Percentiles rank a stretch among this genome's conserved stretches.
Conservation (phyloP, 2,329 filamentous ascomycete species). For the Venturia asperata region DNA sequence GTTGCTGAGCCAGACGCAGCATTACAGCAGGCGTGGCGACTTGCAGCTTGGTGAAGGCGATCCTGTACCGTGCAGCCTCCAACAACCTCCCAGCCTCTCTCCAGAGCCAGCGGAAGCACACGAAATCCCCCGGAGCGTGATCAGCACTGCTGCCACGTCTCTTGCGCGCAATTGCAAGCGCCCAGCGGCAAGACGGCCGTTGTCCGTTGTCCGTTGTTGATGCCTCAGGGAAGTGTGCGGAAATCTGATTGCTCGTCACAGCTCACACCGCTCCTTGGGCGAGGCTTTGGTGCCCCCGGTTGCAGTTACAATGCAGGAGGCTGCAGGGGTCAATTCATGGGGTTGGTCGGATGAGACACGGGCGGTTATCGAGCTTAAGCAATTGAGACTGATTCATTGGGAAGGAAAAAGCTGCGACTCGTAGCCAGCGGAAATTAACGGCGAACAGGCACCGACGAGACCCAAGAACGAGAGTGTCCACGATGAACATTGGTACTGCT, state of each 20-base stretch:
- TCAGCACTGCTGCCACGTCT: conserved; percentile 6
- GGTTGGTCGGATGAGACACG: conserved; percentile 8
- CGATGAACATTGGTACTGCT: background rate
- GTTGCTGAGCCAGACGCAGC: background rate
- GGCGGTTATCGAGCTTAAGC: background rate
- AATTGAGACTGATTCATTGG: background rate
- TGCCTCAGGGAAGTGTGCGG: conserved; percentile 6
- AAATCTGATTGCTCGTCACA: background rate
- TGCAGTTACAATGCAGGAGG: conserved; percentile 2
- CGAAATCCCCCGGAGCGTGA: background rate
- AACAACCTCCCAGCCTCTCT: background rate
- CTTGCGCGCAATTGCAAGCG: conserved; percentile 9
- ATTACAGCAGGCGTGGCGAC: conserved; percentile 8
- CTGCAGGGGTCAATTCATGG: conserved; percentile 13
- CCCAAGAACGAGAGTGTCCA: background rate
- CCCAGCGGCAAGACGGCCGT: conserved; percentile 4
- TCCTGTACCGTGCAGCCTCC: conserved; percentile 1
- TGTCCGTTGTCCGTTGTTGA: background rate
- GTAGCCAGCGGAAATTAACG: background rate
- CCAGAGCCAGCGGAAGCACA: background rate
- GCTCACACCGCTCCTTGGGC: conserved; percentile 12
- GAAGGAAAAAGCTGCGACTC: background rate
- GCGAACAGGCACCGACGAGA: background rate
- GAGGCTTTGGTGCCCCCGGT: background rate
- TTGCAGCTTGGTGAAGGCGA: background rate